Conservation (phyloP, 768 basidiomycete genomes). For the Leccinum uliginosum region DNA sequence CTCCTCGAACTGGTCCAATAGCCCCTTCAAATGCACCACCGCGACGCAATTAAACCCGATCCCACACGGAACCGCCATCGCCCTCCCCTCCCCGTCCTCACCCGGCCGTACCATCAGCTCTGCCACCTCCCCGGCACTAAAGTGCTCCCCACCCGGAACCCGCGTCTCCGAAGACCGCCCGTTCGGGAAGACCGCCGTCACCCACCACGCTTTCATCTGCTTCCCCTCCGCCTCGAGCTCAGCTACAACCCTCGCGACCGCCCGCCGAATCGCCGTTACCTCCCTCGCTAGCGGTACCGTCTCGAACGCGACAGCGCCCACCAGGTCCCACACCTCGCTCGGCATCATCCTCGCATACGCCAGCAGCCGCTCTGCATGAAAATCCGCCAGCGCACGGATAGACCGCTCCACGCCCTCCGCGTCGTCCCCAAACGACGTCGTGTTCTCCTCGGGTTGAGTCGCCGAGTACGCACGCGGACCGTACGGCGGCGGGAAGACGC, state of each 20-base stretch:
- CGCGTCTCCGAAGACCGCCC: constrained; percentile 43
- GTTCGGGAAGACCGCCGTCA: constrained; percentile 57
- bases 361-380: constrained; percentile 59
- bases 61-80: constrained; percentile 40
- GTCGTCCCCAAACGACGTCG: constrained; percentile 40
- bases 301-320: constrained; percentile 74
- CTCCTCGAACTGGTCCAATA: constrained; percentile 37
- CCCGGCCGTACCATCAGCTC: constrained; percentile 33
- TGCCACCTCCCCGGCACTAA: constrained; percentile 41
- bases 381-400: constrained; percentile 50
- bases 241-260: constrained; percentile 41
- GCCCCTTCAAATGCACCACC: constrained; percentile 36
- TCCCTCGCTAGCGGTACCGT: constrained; percentile 69
- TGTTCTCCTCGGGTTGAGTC: constrained; percentile 27
- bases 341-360: constrained; percentile 45
- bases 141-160: constrained; percentile 17
- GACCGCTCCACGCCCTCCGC: constrained; percentile 34
- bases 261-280: constrained; percentile 57
- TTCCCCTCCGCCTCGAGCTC: constrained; percentile 18
- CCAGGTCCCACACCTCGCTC: constrained; percentile 44
- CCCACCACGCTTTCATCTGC: constrained; percentile 67
- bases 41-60: constrained; percentile 76
- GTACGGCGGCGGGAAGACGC: constrained; percentile 71
- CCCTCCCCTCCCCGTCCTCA: constrained; percentile 6
- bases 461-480: constrained; percentile 49